Evolutionary conservation across 257 asterid genomes (phyloP), one percentile per base, ranked within the genome.

Genomic region (Gardenia jasminoides): DNA sequence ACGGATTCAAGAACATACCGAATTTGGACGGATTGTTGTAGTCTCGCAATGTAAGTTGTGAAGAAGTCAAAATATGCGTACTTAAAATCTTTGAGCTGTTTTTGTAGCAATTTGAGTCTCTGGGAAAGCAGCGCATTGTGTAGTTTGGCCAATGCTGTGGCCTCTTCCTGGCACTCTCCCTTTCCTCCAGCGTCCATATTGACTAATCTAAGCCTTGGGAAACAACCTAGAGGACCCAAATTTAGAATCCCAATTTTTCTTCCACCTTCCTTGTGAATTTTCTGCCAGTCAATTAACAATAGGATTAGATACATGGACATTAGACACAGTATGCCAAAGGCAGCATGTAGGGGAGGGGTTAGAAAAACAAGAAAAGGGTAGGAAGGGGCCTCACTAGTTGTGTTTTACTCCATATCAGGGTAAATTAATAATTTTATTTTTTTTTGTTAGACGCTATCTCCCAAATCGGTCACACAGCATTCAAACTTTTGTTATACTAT

Each of bases 281-380:
- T n/a, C n/a, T n/a, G n/a, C n/a, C n/a, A n/a, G n/a, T 84, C 70
- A 31, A 84, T 48, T 46, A 70, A 81, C 88, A 81, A 59, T 71
- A 5, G 22, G 22, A 3, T 24, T 5, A 16, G 61, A 20, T 17
- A 47, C 52, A 47, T 47, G 13, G 13, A 47, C 13, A 47, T 47
- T 47, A 9, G 52, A 47, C 39, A 47, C 15, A 47, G 52, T 8
- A 6, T 13, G 52, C 15, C 52, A 47, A 47, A 13, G 10, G 12
- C 52, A 47, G 52, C 13, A 47, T 13, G 2, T 3, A 36, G 39
- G 39, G 39, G 39, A 36, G 39, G 39, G 39, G 39, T 36, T 1
- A 36, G 39, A 36, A 36, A 36, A 36, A 36, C 39, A 36, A 36
- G 39, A 36, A 36, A 36, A 36, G 39, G 39, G 39, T 36, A 36